These are phyloP conservation scores for Centaurea solstitialis DNA, from an alignment of 129 eudicot species.

Conservation along the genomic window DNA sequence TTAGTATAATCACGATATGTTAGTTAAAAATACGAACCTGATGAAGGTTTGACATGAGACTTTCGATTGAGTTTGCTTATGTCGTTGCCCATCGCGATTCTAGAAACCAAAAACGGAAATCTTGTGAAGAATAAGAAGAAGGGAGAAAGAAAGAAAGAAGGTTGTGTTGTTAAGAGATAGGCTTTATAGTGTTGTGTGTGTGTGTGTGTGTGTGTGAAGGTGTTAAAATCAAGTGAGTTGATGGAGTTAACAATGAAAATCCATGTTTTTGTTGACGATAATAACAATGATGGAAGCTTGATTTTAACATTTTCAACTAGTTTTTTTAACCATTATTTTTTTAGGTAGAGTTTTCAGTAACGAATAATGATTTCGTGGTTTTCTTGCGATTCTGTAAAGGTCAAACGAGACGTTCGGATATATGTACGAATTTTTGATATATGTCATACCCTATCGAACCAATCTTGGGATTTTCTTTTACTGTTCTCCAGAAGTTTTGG, in stretches of 20 bases:
- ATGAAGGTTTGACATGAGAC: slow-evolving; percentile 8
- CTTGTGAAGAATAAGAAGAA: neutral
- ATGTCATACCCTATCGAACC: neutral
- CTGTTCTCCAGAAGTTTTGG: no score
- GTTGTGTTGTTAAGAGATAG: neutral
- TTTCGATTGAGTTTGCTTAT: slow-evolving; percentile 7
- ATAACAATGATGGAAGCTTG: slow-evolving; percentile 1
- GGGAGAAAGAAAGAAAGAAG: no score
- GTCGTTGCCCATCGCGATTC: slow-evolving; percentile 12
- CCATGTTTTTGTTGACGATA: slow-evolving; percentile 10
- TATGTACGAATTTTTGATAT: neutral
- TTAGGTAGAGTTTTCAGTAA: neutral
- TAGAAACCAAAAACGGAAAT: slow-evolving; percentile 4
- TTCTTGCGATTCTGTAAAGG: neutral
- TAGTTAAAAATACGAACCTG: slow-evolving; percentile 7
- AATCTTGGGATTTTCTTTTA: neutral
- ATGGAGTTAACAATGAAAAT: slow-evolving; percentile 17
- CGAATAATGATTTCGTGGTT: neutral
- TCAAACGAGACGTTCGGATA: neutral
- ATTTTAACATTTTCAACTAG: neutral
- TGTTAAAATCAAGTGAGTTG: neutral
- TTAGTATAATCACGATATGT: neutral
- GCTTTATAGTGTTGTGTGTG: neutral
- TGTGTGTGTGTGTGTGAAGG: neutral
- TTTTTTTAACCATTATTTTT: neutral